Percentiles rank a stretch among this genome's conserved stretches.
Conservation (phyloP, 345 rosid genomes). For the Hypericum perforatum region DNA sequence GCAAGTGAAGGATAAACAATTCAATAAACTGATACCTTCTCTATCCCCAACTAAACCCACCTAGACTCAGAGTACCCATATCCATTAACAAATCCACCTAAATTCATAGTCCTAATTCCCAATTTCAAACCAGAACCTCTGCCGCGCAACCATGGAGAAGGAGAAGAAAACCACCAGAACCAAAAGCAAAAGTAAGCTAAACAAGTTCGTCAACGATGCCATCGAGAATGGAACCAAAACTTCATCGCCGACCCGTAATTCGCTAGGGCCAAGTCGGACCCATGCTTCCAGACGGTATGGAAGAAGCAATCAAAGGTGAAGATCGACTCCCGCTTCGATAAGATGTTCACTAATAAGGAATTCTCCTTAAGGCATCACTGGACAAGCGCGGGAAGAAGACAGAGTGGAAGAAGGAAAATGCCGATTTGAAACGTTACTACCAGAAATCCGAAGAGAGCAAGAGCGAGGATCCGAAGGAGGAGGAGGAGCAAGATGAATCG, state of each 20-base stretch:
- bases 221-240: constrained; percentile 8
- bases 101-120: too few species aligned
- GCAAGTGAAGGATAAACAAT: too few species aligned
- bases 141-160: too few species aligned
- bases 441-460: constrained; percentile 13
- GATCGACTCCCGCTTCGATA: too few species aligned
- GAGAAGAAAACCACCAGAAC: too few species aligned
- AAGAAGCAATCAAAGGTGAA: constrained; percentile 52
- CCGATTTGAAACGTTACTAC: constrained; percentile 10
- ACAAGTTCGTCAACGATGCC: neutral
- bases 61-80: too few species aligned
- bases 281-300: constrained; percentile 69
- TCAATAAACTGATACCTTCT: too few species aligned
- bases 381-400: constrained; percentile 68
- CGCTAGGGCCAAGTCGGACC: too few species aligned
- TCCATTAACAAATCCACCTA: too few species aligned
- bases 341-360: too few species aligned
- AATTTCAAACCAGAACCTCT: too few species aligned
- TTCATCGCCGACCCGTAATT: constrained; percentile 60
- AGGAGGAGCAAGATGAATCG: constrained; percentile 22
- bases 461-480: constrained; percentile 19
- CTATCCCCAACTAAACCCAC: too few species aligned
- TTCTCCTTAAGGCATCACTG: constrained; percentile 39
- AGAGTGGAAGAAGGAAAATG: constrained; percentile 18
- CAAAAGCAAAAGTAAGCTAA: constrained; percentile 12